Evolutionary conservation across 345 rosid genomes (phyloP).

Genomic region (Balakata baccata): DNA sequence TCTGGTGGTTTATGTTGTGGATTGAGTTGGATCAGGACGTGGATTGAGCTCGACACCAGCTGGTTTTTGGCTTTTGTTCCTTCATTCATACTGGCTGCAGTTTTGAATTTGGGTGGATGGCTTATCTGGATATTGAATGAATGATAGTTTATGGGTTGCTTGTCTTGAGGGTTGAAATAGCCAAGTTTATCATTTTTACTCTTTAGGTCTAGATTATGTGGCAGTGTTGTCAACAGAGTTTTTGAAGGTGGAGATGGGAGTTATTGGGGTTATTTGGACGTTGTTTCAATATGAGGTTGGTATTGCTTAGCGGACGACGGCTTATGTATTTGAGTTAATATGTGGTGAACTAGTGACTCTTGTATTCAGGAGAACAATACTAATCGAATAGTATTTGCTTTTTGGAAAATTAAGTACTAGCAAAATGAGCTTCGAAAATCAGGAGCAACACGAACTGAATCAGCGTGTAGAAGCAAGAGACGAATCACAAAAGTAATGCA

Average conservation of each 20-base stretch:
- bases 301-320: not conserved
- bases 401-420: conserved; percentile 8
- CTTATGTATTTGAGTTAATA: not conserved
- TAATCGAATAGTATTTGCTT: not conserved
- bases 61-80: not conserved
- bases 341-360: conserved; percentile 1
- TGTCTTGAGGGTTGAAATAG: no score
- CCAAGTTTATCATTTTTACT: conserved; percentile 4
- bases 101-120: conserved; percentile 5
- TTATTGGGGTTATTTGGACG: not conserved
- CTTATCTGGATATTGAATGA: not conserved
- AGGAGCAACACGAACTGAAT: conserved; percentile 39
- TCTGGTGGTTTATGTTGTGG: conserved; percentile 2
- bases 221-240: not conserved
- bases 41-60: conserved; percentile 5
- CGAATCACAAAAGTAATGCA: conserved; percentile 41
- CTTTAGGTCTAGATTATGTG: not conserved
- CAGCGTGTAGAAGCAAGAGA: conserved; percentile 35
- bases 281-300: not conserved
- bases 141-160: not conserved
- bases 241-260: not conserved
- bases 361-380: not conserved
- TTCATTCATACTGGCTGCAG: not conserved
- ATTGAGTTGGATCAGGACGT: conserved; percentile 13
- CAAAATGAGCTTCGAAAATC: conserved; percentile 66